Percentiles rank a stretch among this genome's conserved stretches.
Conservation (phyloP, 2,329 filamentous ascomycete species). For the Trichoderma endophyticum region DNA sequence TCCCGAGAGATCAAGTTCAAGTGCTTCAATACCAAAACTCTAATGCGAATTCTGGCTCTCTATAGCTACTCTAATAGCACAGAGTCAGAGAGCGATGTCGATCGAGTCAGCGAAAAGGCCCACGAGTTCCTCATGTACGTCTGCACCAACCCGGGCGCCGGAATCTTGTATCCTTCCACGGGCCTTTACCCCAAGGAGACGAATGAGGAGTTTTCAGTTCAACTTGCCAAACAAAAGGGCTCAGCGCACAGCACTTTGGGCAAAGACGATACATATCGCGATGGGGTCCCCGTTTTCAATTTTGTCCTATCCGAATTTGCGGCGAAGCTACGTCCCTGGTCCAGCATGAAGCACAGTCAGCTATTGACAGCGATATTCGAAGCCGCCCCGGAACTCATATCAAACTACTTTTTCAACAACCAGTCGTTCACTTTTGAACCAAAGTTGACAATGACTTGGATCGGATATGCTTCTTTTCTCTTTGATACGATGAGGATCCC, state of each 20-base stretch:
- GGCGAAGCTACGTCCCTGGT: constrained; percentile 77
- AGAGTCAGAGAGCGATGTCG: constrained; percentile 40
- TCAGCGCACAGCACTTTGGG: constrained; percentile 56
- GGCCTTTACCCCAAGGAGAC: constrained; percentile 82
- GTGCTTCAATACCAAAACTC: constrained; percentile 69
- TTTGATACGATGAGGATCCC: constrained; percentile 76
- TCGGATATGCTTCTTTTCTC: constrained; percentile 85
- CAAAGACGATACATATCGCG: constrained; percentile 65
- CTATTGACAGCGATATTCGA: constrained; percentile 77
- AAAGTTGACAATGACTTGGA: constrained; percentile 89
- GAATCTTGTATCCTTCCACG: constrained; percentile 70
- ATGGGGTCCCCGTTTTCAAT: constrained; percentile 73
- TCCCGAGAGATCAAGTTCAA: constrained; percentile 70
- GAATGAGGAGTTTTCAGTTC: constrained; percentile 42
- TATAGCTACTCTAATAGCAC: constrained; percentile 58
- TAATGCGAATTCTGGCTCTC: constrained; percentile 68
- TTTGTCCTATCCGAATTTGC: constrained; percentile 74
- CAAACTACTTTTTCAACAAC: constrained; percentile 81
- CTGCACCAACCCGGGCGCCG: constrained; percentile 71
- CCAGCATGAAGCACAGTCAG: constrained; percentile 75
- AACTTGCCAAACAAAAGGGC: constrained; percentile 30
- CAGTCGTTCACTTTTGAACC: constrained; percentile 83
- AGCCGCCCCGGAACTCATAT: constrained; percentile 78
- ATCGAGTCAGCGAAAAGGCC: constrained; percentile 61
- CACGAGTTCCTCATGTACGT: constrained; percentile 73